Evolutionary conservation across 306 rosid genomes (phyloP), one percentile per base, ranked within the genome.

Genomic region (Gleditsia sinensis): DNA sequence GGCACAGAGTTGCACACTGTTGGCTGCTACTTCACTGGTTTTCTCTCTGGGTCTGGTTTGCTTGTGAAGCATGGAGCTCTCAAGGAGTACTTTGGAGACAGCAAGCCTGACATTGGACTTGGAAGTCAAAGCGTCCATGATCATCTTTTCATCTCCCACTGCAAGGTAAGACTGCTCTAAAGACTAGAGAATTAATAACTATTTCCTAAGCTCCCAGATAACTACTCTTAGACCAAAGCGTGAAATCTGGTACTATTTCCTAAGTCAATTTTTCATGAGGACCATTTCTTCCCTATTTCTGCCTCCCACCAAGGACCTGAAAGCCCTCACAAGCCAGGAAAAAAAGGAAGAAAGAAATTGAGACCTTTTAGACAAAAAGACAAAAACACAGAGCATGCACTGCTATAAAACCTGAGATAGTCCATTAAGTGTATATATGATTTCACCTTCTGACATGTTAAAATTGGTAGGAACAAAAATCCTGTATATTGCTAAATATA

Each of bases 81-180:
- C 0, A 79, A 79, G 56, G 82, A 84, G 2, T 78, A 71, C 28
- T 89, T 86, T 79, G 94, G 91, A 25, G 87, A 89, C 25, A 48
- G 51, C 30, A 89, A 9, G 71, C 94, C 85, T 28, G 89, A 86
- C 69, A 16, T 89, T 67, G 94, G 91, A 2, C 80, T 89, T 46
- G 91, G 91, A 61, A 77, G 85, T 61, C 51, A 82, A 12, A 72
- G 78, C 79, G 75, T 79, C 55, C 81, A 79, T 75, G 90, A 89
- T 25, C 81, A 67, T 63, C 89, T 81, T 63, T 82, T 89, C 56
- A 46, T 87, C 51, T 85, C 91, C 37, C 84, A 76, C 20, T 89
- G 94, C 87, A 77, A 89, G 91, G 91, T 89, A 83, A 51, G 83
- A 13, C 21, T 39, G 7, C 23, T 12, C 12, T 6, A 12, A 1